Conservation (phyloP, 2,329 filamentous ascomycete genomes). For the Trichoderma atrobrunneum region DNA sequence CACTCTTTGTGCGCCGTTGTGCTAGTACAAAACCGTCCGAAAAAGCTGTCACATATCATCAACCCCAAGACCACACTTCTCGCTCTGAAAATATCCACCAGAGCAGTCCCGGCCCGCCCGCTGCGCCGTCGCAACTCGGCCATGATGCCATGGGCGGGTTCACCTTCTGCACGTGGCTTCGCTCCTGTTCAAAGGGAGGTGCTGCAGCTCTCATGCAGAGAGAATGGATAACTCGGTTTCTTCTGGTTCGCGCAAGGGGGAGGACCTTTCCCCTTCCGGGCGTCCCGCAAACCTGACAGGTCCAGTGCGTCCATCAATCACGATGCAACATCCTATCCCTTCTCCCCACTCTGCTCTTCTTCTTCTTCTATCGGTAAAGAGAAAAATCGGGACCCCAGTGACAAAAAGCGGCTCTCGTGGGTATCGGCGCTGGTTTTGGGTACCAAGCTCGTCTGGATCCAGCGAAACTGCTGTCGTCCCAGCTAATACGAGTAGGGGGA, state of each 20-base stretch:
- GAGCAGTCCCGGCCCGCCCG: neutral
- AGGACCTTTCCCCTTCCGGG: neutral
- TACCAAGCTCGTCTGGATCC: neutral
- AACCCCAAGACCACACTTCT: neutral
- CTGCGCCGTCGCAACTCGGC: slow-evolving; percentile 13
- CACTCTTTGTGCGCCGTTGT: slow-evolving; percentile 1
- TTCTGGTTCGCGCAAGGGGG: neutral
- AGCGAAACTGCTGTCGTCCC: neutral
- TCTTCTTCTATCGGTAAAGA: neutral
- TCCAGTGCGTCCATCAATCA: neutral
- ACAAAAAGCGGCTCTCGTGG: neutral
- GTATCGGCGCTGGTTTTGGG: neutral
- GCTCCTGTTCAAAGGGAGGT: neutral
- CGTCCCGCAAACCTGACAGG: neutral
- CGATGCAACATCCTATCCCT: neutral
- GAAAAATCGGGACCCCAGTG: neutral
- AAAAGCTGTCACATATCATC: slow-evolving; percentile 18
- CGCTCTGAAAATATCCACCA: neutral
- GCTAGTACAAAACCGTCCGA: neutral
- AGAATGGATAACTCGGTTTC: neutral
- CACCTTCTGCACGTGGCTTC: slow-evolving; percentile 15
- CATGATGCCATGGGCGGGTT: slow-evolving; percentile 13
- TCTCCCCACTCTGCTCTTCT: neutral
- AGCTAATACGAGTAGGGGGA: neutral
- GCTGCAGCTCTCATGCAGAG: neutral